A percentile compares a stretch with the other conserved stretches of the same genome.
phyloP scores from a whole-genome alignment of 2,329 filamentous ascomycete genomes.

The Pseudocercospora macadamiae region DNA sequence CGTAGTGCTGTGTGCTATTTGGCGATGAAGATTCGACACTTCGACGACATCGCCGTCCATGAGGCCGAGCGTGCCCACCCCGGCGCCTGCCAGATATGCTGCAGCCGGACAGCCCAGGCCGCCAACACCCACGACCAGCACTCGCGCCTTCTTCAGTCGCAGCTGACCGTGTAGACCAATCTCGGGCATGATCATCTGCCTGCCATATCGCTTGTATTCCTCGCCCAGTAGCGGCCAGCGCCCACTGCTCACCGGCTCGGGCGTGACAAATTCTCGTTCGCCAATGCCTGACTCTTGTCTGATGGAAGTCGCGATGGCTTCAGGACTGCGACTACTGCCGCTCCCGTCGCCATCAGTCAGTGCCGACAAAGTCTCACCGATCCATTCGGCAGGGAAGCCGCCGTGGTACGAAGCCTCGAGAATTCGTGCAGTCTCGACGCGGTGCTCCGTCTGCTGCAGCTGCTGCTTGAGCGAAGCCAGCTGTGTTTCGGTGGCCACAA shows the following conservation, averaged over 20 bases:
- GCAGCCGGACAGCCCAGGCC: conserved; percentile 91
- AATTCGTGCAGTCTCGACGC: conserved; percentile 32
- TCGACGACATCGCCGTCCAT: conserved; percentile 90
- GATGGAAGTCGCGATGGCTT: conserved; percentile 24
- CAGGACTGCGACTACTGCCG: too few relatives aligned
- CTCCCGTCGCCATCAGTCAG: too few relatives aligned
- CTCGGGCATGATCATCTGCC: conserved; percentile 85
- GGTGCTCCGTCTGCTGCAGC: conserved; percentile 47
- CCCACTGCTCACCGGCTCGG: conserved; percentile 11
- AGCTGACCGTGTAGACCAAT: conserved; percentile 81
- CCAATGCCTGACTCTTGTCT: conserved; percentile 26
- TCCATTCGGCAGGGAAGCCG: conserved; percentile 47
- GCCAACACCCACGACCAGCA: conserved; percentile 84
- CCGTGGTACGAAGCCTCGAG: conserved; percentile 37
- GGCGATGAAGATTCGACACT: conserved; percentile 86
- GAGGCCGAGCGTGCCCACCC: conserved; percentile 79
- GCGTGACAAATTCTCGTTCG: conserved; percentile 22
- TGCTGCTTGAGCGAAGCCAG: conserved; percentile 45
- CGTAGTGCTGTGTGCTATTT: conserved; percentile 76
- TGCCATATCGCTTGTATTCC: conserved; percentile 84
- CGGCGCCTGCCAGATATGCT: conserved; percentile 88
- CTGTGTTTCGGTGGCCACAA: conserved; percentile 46
- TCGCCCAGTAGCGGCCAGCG: conserved; percentile 70
- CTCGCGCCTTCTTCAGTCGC: conserved; percentile 66
- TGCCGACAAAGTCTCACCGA: conserved; percentile 45